Base-by-base conservation (phyloP, 2,329 filamentous ascomycete species). In the Colletotrichum gloeosporioides region DNA sequence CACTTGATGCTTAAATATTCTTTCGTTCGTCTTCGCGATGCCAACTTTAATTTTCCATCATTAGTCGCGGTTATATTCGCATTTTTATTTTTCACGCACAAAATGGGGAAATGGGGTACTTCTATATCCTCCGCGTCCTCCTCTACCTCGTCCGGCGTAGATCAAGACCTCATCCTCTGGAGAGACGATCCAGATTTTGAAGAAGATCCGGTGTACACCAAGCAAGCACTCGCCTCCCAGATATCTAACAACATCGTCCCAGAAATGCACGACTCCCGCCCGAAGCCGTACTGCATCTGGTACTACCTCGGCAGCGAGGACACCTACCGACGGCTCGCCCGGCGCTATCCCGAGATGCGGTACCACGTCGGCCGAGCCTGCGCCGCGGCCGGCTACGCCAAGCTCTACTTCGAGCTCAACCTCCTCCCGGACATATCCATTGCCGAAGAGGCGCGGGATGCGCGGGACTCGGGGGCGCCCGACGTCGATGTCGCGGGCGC, bases 231-330 rank as follows among this genome's bases (percentile, higher is more conserved):
- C 55, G 25, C 55, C 27, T 27, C 55, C 1, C 25, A 27, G 1
- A 59, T 31, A 6, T 27, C 25, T 8, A 59, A 64, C 22, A 34
- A 18, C 31, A 55, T 13, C 44, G 5, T 84, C 22, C 84, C 83
- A 6, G 77, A 80, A 15, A 69, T 69, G 67, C 7, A 22, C 16
- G 59, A 74, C 57, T 63, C 76, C 13, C 78, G 81, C 18, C 63
- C 80, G n/a, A 69, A 34, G 67, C 84, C 82, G 5, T 86, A 86
- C 77, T 87, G 84, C 73, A 85, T 88, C 55, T 88, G 85, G 85
- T 76, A 85, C 73, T 80, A 85, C 1, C 39, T 83, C 0, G 82
- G 85, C 4, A 75, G 71, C 2, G 84, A 87, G 72, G 81, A 82
- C 1, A 87, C 84, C 2, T 85, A 85, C 67, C 81, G 84, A 4